Evolutionary conservation across 164 flowering plant species (phyloP), one percentile per base, ranked within the genome.

Genomic region (Akebia trifoliata): DNA sequence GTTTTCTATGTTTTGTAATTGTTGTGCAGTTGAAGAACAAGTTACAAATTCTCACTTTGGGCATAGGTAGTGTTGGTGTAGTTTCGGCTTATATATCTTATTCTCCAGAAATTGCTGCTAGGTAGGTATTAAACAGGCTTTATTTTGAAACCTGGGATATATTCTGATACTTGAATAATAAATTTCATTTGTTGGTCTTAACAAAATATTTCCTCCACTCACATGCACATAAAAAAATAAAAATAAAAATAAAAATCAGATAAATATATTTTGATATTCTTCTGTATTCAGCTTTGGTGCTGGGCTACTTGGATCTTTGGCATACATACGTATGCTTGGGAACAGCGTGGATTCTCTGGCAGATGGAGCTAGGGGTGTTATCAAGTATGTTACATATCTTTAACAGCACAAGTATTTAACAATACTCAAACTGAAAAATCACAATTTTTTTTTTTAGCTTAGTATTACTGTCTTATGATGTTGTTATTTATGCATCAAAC

Each of bases 251-350:
- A 43, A 5, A 10, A 4, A 17, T 10, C 24, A 17, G 45, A 40
- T 40, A 4, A 12, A 43, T 40, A 12, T 4, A 40, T 21, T 18
- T 14, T 44, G 4, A 25, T 8, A 8, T 42, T 44, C 26, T 61
- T 47, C 35, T 45, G 34, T 54, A 60, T 71, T 58, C 81, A 90
- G 99, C 75, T 87, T 84, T 77, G 94, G 95, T 65, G 95, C 82
- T 67, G 97, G 99, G 4, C 72, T 85, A 24, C 64, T 90, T 67
- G 99, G 99, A 65, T 93, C 99, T 22, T 65, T 93, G 76, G 78
- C 65, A 42, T 93, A 93, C 58, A 79, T 93, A 59, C 83, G 97
- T 0, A 87, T 93, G 97, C 90, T 93, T 32, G 96, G 99, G 25
- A 93, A 52, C 63, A 90, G 71, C 57, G 74, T 93, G 39, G 99